Evolutionary conservation across 495 filamentous ascomycete species (phyloP).

Genomic region (Neurospora sp.): DNA sequence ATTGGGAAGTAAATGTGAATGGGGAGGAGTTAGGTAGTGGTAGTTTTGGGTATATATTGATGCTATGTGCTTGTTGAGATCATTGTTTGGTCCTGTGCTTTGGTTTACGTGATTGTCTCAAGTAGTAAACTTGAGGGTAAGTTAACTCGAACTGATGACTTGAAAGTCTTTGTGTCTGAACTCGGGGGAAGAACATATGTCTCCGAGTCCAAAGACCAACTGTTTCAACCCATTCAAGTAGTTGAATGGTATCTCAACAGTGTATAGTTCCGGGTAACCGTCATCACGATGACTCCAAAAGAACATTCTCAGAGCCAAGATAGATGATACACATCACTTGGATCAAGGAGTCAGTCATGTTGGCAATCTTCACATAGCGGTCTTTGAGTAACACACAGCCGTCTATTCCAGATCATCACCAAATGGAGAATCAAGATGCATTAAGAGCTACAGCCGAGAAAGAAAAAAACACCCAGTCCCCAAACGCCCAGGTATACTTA

Average conservation of each 20-base stretch:
- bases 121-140: too few species aligned
- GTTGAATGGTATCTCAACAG: too few species aligned
- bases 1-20: constrained; percentile 61
- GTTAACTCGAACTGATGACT: too few species aligned
- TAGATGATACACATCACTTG: background rate
- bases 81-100: too few species aligned
- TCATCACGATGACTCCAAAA: background rate
- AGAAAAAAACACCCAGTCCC: background rate
- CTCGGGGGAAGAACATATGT: too few species aligned
- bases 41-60: too few species aligned
- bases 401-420: background rate
- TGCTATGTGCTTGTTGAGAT: too few species aligned
- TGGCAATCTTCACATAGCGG: background rate
- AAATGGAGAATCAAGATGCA: background rate
- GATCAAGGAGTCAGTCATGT: background rate
- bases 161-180: too few species aligned
- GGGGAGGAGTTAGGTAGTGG: too few species aligned
- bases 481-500: background rate
- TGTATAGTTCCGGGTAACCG: background rate
- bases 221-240: too few species aligned
- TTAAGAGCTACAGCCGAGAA: background rate
- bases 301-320: background rate
- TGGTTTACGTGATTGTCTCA: too few species aligned
- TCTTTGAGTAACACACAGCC: background rate
- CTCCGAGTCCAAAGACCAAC: too few species aligned